phyloP scores from a whole-genome alignment of 2,329 filamentous ascomycete species.

The Coniochaeta prunicola region DNA sequence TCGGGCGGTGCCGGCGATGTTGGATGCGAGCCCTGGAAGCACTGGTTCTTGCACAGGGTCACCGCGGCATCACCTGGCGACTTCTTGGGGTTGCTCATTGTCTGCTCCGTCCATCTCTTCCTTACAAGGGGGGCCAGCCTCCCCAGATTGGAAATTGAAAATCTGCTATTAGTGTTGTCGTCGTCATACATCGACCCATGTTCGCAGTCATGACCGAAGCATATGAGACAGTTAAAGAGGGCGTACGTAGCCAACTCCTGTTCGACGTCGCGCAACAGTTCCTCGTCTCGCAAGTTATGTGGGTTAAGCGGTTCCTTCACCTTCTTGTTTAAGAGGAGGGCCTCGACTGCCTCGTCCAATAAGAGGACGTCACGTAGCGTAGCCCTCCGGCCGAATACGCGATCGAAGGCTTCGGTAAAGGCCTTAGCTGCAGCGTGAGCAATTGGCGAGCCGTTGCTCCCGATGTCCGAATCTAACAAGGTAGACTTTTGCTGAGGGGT shows the following conservation, averaged over 20 bases:
- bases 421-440: constrained; percentile 35
- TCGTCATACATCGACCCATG: constrained; percentile 45
- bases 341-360: constrained; percentile 46
- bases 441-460: constrained; percentile 32
- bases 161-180: constrained; percentile 44
- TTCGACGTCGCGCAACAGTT: constrained; percentile 31
- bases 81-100: constrained; percentile 9
- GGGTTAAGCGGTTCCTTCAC: constrained; percentile 29
- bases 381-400: constrained; percentile 42
- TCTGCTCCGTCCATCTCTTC: constrained; percentile 22
- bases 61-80: constrained; percentile 12
- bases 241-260: constrained; percentile 46
- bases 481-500: constrained; percentile 48
- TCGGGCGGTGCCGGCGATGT: constrained; percentile 12
- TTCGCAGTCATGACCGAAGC: constrained; percentile 53
- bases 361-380: constrained; percentile 44
- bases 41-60: constrained; percentile 32
- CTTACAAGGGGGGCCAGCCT: constrained; percentile 22
- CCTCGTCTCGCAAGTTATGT: constrained; percentile 27
- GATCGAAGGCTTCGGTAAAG: constrained; percentile 51
- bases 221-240: constrained; percentile 50
- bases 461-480: constrained; percentile 39
- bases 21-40: constrained; percentile 26
- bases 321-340: constrained; percentile 45
- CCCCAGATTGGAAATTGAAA: constrained; percentile 40